A percentile compares a stretch with the other conserved stretches of the same genome.
Evolutionary conservation across 345 rosid genomes (phyloP).

Genomic region (Hibiscus trionum): DNA sequence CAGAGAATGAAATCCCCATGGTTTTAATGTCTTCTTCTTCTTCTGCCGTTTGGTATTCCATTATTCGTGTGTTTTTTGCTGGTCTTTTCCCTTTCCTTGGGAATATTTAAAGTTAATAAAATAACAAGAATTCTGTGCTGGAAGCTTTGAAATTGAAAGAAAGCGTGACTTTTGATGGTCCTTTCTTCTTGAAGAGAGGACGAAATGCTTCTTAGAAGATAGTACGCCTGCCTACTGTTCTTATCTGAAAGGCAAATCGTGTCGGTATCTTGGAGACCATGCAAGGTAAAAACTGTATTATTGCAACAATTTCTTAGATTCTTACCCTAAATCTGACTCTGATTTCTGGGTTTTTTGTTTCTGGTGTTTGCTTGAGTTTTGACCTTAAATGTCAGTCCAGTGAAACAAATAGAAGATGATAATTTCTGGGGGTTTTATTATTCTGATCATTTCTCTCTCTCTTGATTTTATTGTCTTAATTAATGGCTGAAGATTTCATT

Average conservation of each 20-base stretch:
- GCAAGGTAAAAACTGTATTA: constrained; percentile 16
- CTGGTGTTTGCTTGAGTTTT: neutral
- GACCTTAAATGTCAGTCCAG: neutral
- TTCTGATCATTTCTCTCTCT: neutral
- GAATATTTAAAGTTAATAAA: neutral
- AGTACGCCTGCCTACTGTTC: constrained; percentile 27
- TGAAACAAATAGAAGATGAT: no score
- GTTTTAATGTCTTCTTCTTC: neutral
- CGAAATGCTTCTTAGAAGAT: constrained; percentile 12
- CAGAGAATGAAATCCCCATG: neutral
- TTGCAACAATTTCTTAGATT: neutral
- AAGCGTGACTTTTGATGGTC: constrained; percentile 41
- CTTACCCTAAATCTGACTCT: neutral
- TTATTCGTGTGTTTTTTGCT: no score
- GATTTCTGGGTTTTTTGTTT: constrained; percentile 8
- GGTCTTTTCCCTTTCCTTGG: neutral
- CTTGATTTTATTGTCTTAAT: no score
- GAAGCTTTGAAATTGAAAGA: constrained; percentile 16
- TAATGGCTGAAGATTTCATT: no score
- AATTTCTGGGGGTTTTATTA: neutral
- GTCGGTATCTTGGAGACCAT: constrained; percentile 13
- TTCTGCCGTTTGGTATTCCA: neutral
- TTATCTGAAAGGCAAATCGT: constrained; percentile 26
- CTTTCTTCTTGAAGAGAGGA: constrained; percentile 16
- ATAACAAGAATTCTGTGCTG: neutral